Percentiles rank a stretch among this genome's conserved stretches.
phyloP scores from a whole-genome alignment of 768 basidiomycete species.

The Mycena floridula region DNA sequence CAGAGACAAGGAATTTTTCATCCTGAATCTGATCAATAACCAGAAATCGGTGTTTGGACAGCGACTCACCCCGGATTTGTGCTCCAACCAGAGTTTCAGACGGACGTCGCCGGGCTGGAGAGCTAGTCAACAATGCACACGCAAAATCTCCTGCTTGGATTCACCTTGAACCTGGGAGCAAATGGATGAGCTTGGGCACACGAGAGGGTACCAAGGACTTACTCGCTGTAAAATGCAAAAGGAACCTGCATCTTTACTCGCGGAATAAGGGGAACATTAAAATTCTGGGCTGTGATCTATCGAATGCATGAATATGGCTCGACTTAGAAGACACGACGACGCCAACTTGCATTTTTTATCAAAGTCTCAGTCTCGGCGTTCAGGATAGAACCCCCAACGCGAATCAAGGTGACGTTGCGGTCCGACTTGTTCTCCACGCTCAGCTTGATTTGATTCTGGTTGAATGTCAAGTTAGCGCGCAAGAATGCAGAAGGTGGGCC shows the following conservation, averaged over 20 bases:
- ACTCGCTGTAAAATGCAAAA: conserved; percentile 80
- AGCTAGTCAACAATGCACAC: no score
- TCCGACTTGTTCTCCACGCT: conserved; percentile 72
- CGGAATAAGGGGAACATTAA: conserved; percentile 45
- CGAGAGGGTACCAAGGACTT: conserved; percentile 21
- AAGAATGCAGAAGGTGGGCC: no score
- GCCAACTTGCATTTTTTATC: conserved; percentile 63
- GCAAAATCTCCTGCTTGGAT: no score
- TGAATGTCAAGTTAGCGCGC: no score
- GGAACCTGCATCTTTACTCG: conserved; percentile 60
- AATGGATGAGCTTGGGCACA: conserved; percentile 9
- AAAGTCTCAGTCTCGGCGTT: conserved; percentile 56
- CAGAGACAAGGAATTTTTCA: conserved; percentile 52
- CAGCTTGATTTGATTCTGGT: conserved; percentile 59
- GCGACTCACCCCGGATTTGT: conserved; percentile 53
- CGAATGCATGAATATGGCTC: conserved; percentile 3
- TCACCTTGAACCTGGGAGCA: conserved; percentile 54
- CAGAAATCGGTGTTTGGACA: not conserved
- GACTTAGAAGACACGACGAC: not conserved
- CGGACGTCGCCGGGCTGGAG: conserved; percentile 68
- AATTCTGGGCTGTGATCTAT: conserved; percentile 56
- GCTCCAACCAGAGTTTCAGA: conserved; percentile 73
- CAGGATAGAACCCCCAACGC: conserved; percentile 62
- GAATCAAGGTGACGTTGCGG: conserved; percentile 62
- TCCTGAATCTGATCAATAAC: conserved; percentile 30